Evolutionary conservation across 2,329 filamentous ascomycete genomes (phyloP).

Genomic region (Chalaropsis thielavioides): DNA sequence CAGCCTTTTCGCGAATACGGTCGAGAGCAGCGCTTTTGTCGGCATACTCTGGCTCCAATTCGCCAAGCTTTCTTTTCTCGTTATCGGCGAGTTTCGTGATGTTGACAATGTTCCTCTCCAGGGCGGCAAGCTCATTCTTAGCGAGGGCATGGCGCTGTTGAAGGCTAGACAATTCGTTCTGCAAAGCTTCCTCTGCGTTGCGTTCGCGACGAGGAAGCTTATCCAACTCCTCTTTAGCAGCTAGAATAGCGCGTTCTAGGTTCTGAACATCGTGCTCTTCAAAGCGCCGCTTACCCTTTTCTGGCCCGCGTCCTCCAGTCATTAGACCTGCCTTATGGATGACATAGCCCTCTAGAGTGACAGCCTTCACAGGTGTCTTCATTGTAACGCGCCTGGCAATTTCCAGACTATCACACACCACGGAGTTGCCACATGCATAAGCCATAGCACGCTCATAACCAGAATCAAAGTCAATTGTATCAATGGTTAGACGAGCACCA

Average conservation of each 20-base stretch:
- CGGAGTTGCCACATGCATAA: slow-evolving; percentile 86
- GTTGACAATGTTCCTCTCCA: slow-evolving; percentile 70
- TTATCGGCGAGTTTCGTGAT: slow-evolving; percentile 70
- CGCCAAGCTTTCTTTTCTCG: slow-evolving; percentile 55
- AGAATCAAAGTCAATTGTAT: slow-evolving; percentile 87
- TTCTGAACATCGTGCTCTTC: slow-evolving; percentile 83
- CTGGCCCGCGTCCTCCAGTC: slow-evolving; percentile 78
- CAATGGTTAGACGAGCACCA: slow-evolving; percentile 77
- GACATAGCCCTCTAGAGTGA: slow-evolving; percentile 86
- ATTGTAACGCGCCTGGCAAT: slow-evolving; percentile 79
- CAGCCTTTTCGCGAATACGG: slow-evolving; percentile 35
- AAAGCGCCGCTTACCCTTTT: slow-evolving; percentile 68
- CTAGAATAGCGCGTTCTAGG: slow-evolving; percentile 60
- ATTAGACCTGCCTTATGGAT: slow-evolving; percentile 95
- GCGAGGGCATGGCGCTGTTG: slow-evolving; percentile 60
- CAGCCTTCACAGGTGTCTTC: slow-evolving; percentile 78
- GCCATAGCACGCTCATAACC: slow-evolving; percentile 82
- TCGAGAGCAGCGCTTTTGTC: slow-evolving; percentile 57
- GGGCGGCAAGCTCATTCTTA: slow-evolving; percentile 60
- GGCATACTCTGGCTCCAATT: slow-evolving; percentile 63
- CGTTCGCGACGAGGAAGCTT: slow-evolving; percentile 67
- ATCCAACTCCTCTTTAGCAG: slow-evolving; percentile 61
- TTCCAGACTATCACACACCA: slow-evolving; percentile 78
- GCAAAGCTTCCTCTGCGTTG: slow-evolving; percentile 64
- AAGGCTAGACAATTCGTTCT: slow-evolving; percentile 64